Percentiles rank a stretch among this genome's conserved stretches.
phyloP scores from a whole-genome alignment of 2,329 filamentous ascomycete genomes.

The Aotearoamyces nothofagi region DNA sequence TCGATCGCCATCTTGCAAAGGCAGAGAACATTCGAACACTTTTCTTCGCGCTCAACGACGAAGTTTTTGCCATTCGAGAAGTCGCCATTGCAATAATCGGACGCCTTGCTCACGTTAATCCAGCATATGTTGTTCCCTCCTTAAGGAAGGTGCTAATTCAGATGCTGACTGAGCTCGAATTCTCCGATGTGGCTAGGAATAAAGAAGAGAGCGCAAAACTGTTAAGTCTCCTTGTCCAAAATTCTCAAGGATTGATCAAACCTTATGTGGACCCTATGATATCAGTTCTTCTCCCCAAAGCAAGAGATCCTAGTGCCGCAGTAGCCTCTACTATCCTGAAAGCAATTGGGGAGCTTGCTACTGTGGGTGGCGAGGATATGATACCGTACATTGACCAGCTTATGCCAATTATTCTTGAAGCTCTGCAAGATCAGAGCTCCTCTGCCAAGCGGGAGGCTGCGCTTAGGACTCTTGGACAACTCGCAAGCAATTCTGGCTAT shows the following conservation, averaged over 20 bases:
- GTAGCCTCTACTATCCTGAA: conserved; percentile 92
- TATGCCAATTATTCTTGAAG: conserved; percentile 91
- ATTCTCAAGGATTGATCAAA: conserved; percentile 84
- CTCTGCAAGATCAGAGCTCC: conserved; percentile 86
- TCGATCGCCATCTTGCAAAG: conserved; percentile 92
- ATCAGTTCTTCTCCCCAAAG: conserved; percentile 83
- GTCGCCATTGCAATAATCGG: conserved; percentile 95
- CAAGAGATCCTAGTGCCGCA: conserved; percentile 67
- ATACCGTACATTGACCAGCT: conserved; percentile 76
- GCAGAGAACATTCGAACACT: conserved; percentile 93
- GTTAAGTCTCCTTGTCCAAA: conserved; percentile 81
- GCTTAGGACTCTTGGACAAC: conserved; percentile 74
- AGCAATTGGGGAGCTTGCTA: conserved; percentile 86
- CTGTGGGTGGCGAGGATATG: conserved; percentile 90
- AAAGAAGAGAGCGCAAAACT: conserved; percentile 95
- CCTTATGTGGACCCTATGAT: conserved; percentile 97
- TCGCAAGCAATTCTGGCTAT: conserved; percentile 93
- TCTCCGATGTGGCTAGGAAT: conserved; percentile 83
- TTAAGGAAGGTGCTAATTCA: conserved; percentile 91
- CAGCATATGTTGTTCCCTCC: conserved; percentile 93
- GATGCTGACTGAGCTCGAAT: conserved; percentile 89
- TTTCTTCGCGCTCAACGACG: conserved; percentile 91
- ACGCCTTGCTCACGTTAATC: conserved; percentile 78
- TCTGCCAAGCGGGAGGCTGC: conserved; percentile 83
- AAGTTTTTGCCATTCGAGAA: conserved; percentile 82